Base-by-base conservation (phyloP, 1,139 yeast genomes). In the Nakaseomyces kungkrabaensis region DNA sequence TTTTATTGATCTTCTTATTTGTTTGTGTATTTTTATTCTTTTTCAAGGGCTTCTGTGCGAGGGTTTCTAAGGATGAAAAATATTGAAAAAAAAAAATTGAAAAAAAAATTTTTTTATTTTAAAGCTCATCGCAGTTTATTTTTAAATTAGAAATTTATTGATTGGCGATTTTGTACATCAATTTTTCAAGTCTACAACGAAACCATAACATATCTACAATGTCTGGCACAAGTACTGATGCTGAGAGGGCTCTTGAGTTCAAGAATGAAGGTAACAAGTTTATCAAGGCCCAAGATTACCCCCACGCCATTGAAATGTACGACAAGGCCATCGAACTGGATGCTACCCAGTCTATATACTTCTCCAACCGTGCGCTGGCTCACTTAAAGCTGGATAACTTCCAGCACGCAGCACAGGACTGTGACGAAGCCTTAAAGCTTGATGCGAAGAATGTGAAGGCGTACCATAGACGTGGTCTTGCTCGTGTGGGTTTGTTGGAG, bases 341-440 rank as follows among this genome's bases (percentile, higher is more conserved):
- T 59, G 70, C 78, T 5, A 60, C 72, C n/a, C 80, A 83, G 54
- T 86, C 94, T 1, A 79, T 90, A 22, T 84, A 81, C 61, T 86
- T 72, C 65, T 82, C 96, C 32, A 92, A 92, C 69, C 74, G 97
- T 55, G 97, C 98, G 0, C 95, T 88, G 55, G 96, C 88, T 1
- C 83, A 89, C 58, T 80, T 90, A 63, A 86, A 87, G 64, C 68
- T 82, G 50, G 98, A 92, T 64, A 83, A 82, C 59, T 90, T 85
- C 66, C 97, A 97, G 1, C 74, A 79, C 47, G 95, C 97, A 1
- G 77, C 90, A 4, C 72, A 69, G 17, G 97, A 90, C 65, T 84
- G 96, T 58, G 77, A 82, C 38, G 68, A 70, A 46, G 90, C 97
- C 0, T 72, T 92, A 47, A 75, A 73, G 47, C 64, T 83, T 10